Conservation (phyloP, 2,329 filamentous ascomycete genomes). For the Leptodontidium sp. region DNA sequence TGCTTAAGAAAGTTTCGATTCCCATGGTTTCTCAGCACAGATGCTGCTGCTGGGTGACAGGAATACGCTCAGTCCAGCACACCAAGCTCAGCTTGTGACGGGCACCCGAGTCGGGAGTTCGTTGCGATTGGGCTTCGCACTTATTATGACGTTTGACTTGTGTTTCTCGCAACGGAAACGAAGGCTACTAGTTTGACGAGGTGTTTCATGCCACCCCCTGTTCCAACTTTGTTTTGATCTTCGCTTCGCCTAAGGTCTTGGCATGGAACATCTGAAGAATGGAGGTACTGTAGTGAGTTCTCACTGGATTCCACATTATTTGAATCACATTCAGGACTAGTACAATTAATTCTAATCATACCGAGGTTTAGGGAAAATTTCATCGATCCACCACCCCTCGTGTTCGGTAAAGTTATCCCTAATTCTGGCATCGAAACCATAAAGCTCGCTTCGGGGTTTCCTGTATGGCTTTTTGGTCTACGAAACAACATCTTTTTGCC, state of each 20-base stretch:
- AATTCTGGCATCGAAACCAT: no score
- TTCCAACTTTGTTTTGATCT: conserved; percentile 20
- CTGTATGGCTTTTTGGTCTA: no score
- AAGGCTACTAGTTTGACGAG: conserved; percentile 7
- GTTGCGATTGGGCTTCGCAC: conserved; percentile 5
- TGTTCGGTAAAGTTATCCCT: no score
- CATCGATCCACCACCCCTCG: no score
- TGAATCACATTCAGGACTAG: background rate
- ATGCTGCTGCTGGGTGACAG: background rate
- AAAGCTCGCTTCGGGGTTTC: no score
- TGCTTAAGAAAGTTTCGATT: conserved; percentile 13
- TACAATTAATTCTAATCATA: background rate
- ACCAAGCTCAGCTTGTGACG: conserved; percentile 6
- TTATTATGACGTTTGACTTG: conserved; percentile 4
- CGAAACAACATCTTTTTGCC: no score
- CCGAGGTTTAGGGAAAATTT: background rate
- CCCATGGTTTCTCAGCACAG: conserved; percentile 12
- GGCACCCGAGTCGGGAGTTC: conserved; percentile 1
- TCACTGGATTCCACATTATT: background rate
- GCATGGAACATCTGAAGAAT: conserved; percentile 8
- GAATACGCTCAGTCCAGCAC: conserved; percentile 6
- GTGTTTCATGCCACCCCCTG: conserved; percentile 5
- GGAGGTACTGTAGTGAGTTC: background rate
- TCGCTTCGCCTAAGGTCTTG: conserved; percentile 6
- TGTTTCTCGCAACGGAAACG: conserved; percentile 9